Base-by-base conservation (phyloP, 164 flowering plant species). In the Aristolochia californica region DNA sequence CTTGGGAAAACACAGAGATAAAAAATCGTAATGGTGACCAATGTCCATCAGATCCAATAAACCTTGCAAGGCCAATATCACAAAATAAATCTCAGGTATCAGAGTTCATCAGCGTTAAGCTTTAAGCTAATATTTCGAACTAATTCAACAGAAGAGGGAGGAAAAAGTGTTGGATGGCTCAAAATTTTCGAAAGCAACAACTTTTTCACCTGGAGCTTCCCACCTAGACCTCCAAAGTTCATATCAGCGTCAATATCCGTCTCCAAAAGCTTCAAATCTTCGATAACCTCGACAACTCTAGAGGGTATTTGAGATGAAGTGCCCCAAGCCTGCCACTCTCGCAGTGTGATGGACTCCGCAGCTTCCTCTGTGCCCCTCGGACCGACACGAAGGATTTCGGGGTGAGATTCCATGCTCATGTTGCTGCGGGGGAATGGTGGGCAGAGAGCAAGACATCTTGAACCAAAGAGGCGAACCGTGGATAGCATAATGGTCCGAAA, bases 301-400 rank as follows among this genome's bases (percentile, higher is more conserved):
- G 72, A 56, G 0, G 97, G 98, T 1, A 88, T 18, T 10, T 79
- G 81, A 26, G 97, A 87, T 4, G 68, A 56, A 13, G 83, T 65
- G 26, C 98, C 98, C 95, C 97, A 93, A 25, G 72, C 76, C 70
- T 79, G 86, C 97, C 97, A 93, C 68, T 93, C 97, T 61, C 76
- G 62, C 62, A 72, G 28, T 25, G 64, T 64, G 25, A 73, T 67
- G 11, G 24, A 14, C 14, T 27, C 58, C 21, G 20, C 63, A 20
- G 25, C 58, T 18, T 45, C 60, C 16, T 27, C 43, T 28, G 38
- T 28, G 56, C 56, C 21, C 17, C 23, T 48, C 7, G 51, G 10
- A 2, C 22, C 54, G 27, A 34, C 11, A 14, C 27, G 54, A 23
- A 5, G 54, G 54, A 1, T 23, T 10, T 50, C 22, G 54, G 54